These are phyloP conservation scores for Globisporangium uncinulatum DNA, from an alignment of 352 stramenopile species.

Conservation along the genomic window DNA sequence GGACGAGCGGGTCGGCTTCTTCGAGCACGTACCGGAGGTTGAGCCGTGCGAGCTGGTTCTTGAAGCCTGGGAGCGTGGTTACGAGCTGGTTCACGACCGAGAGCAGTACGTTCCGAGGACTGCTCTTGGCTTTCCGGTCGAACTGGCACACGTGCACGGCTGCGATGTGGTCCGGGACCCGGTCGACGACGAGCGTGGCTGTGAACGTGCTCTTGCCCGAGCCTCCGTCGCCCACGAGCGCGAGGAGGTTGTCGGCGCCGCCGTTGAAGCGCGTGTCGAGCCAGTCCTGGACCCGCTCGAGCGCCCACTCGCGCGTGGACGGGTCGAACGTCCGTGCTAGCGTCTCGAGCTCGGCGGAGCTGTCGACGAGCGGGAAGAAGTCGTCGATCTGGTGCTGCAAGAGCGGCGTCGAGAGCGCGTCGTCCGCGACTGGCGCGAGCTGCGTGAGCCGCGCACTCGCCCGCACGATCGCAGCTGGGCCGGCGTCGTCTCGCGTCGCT, in stretches of 20 bases:
- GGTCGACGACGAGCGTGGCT: slow-evolving; percentile 41
- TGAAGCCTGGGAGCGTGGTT: slow-evolving; percentile 55
- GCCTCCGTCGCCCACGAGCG: slow-evolving; percentile 63
- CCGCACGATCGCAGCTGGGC: slow-evolving; percentile 18
- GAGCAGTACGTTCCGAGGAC: slow-evolving; percentile 62
- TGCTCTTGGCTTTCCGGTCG: slow-evolving; percentile 68
- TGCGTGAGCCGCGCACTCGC: slow-evolving; percentile 43
- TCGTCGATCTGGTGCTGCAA: slow-evolving; percentile 69
- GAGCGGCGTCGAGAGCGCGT: slow-evolving; percentile 58
- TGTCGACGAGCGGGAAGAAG: slow-evolving; percentile 80
- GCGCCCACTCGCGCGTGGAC: slow-evolving; percentile 53
- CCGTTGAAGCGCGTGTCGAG: slow-evolving; percentile 64
- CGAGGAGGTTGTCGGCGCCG: slow-evolving; percentile 48
- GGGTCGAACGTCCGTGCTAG: slow-evolving; percentile 36
- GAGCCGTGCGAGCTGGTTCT: slow-evolving; percentile 74
- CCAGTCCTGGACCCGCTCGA: slow-evolving; percentile 73
- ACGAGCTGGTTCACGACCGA: slow-evolving; percentile 83
- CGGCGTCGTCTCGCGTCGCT: slow-evolving; percentile 20
- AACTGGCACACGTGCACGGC: slow-evolving; percentile 74
- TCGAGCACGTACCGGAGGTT: slow-evolving; percentile 82
- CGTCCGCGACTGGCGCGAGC: slow-evolving; percentile 59
- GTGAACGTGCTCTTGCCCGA: slow-evolving; percentile 66
- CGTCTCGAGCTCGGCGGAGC: slow-evolving; percentile 34
- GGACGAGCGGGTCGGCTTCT: slow-evolving; percentile 57
- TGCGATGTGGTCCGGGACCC: slow-evolving; percentile 49